phyloP scores from a whole-genome alignment of 345 rosid genomes.

The Alliaria petiolata region DNA sequence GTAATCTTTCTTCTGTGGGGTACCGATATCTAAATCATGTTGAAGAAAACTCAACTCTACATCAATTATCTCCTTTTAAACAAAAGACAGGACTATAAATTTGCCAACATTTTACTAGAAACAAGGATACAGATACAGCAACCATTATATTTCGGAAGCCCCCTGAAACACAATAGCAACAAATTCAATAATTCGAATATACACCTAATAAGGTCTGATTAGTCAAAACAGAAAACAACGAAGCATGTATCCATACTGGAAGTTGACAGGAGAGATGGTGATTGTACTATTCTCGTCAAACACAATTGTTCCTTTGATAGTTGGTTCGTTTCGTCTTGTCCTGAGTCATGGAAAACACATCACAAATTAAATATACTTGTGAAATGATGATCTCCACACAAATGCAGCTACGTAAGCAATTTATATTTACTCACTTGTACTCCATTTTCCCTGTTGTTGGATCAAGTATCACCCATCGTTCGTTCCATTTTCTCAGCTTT shows the following conservation, averaged over 20 bases:
- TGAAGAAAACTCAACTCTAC: slow-evolving; percentile 38
- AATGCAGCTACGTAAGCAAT: neutral
- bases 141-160: slow-evolving; percentile 90
- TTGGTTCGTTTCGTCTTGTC: slow-evolving; percentile 84
- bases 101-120: neutral
- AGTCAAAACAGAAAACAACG: neutral
- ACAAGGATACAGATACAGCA: slow-evolving; percentile 95
- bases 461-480: slow-evolving; percentile 92
- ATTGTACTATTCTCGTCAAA: slow-evolving; percentile 94
- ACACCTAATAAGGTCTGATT: neutral
- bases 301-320: slow-evolving; percentile 71
- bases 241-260: slow-evolving; percentile 57
- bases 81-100: slow-evolving; percentile 4
- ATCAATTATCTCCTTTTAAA: neutral
- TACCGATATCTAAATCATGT: slow-evolving; percentile 69
- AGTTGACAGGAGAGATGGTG: slow-evolving; percentile 83
- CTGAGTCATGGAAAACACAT: slow-evolving; percentile 34
- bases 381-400: neutral
- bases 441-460: slow-evolving; percentile 98
- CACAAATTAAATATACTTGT: neutral
- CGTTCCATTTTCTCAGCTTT: slow-evolving; percentile 98
- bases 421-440: slow-evolving; percentile 58
- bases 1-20: slow-evolving; percentile 95
- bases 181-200: slow-evolving; percentile 1
- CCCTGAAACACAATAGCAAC: slow-evolving; percentile 50